Percentiles rank a stretch among this genome's conserved stretches.
These are phyloP conservation scores for Phytopythium delawarense DNA, from an alignment of 352 stramenopile genomes.

Conservation along the genomic window DNA sequence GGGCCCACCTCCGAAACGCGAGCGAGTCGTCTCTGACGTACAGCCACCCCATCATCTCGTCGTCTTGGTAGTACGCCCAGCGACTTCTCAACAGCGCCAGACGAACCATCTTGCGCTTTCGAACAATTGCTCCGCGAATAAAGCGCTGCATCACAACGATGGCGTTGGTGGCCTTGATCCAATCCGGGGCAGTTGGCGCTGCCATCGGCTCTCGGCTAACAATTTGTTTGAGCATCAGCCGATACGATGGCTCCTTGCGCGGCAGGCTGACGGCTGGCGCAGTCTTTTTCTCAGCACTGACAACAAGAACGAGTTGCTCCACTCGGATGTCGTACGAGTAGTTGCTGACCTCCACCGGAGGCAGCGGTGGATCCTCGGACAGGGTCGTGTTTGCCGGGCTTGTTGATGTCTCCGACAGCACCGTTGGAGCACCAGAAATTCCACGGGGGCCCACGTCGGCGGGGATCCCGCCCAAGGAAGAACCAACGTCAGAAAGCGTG, in stretches of 20 bases:
- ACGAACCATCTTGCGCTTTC: conserved; percentile 59
- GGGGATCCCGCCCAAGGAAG: not conserved
- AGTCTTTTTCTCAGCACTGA: conserved; percentile 50
- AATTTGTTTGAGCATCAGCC: conserved; percentile 66
- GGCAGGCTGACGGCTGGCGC: conserved; percentile 11
- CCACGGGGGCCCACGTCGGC: not conserved
- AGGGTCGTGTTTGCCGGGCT: conserved; percentile 27
- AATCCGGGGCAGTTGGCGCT: conserved; percentile 49
- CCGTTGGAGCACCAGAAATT: not conserved
- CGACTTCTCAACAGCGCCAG: conserved; percentile 47
- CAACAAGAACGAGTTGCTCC: conserved; percentile 60
- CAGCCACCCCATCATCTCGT: conserved; percentile 78
- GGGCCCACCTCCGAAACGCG: conserved; percentile 79
- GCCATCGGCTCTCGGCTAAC: conserved; percentile 52
- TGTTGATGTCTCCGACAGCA: conserved; percentile 27
- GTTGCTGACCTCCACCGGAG: conserved; percentile 23
- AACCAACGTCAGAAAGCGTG: not conserved
- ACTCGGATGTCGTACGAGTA: conserved; percentile 77
- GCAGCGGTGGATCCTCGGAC: conserved; percentile 16
- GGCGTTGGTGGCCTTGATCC: conserved; percentile 60
- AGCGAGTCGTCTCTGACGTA: conserved; percentile 81
- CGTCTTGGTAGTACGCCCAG: conserved; percentile 53
- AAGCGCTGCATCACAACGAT: conserved; percentile 81
- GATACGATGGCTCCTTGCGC: conserved; percentile 64
- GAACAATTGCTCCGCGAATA: conserved; percentile 69